These are phyloP conservation scores for Saccharomycopsis synnaedendra DNA, from an alignment of 805 yeast species.

Conservation along the genomic window DNA sequence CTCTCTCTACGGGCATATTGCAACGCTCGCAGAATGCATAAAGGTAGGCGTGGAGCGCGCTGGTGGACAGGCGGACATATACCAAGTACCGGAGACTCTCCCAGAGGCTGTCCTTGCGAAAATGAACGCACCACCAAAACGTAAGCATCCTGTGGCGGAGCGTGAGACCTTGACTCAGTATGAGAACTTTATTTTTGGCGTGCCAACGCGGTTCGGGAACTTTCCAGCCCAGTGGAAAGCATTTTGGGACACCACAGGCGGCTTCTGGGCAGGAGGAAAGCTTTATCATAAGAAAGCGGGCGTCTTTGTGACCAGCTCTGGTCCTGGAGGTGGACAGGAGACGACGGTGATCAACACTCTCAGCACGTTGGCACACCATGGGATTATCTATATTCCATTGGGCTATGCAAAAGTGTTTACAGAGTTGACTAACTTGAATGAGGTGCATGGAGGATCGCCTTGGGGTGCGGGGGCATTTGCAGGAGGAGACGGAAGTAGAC, in stretches of 20 bases:
- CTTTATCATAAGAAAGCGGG: constrained; percentile 67
- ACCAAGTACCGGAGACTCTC: constrained; percentile 74
- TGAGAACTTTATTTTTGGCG: constrained; percentile 68
- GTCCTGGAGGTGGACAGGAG: constrained; percentile 76
- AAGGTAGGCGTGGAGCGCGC: constrained; percentile 59
- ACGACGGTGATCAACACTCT: constrained; percentile 48
- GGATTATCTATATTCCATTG: constrained; percentile 64
- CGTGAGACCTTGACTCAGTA: constrained; percentile 43
- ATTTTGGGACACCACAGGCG: constrained; percentile 72
- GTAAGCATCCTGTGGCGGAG: constrained; percentile 45
- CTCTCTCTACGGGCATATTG: constrained; percentile 73
- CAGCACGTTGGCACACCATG: constrained; percentile 61
- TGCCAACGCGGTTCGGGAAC: constrained; percentile 73
- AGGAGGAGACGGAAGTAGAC: constrained; percentile 65
- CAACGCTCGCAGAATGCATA: constrained; percentile 55
- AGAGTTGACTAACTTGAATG: constrained; percentile 43
- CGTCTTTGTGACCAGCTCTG: constrained; percentile 57
- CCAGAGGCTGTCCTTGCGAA: constrained; percentile 44
- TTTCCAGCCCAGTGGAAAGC: constrained; percentile 66
- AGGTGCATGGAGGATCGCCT: constrained; percentile 72
- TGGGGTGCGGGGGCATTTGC: constrained; percentile 86
- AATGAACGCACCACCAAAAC: constrained; percentile 57
- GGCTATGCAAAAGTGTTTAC: constrained; percentile 56
- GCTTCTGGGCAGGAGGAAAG: constrained; percentile 62
- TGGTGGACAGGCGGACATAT: constrained; percentile 61